Evolutionary conservation across 2,329 filamentous ascomycete species (phyloP), one percentile per base, ranked within the genome.

Genomic region (Ilyonectria sp.): DNA sequence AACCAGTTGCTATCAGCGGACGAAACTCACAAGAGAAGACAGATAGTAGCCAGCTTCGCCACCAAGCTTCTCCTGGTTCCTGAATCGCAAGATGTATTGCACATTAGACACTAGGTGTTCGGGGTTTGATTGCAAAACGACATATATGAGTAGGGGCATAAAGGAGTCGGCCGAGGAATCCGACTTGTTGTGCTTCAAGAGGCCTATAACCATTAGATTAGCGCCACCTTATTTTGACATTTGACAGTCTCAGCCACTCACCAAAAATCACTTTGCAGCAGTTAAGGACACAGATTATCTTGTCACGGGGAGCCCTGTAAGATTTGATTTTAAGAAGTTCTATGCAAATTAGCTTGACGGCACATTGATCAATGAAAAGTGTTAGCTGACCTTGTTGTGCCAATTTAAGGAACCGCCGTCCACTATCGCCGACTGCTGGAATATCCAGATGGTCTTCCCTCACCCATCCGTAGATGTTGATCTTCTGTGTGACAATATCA

Each of bases 231-330:
- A 21, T 21, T 2, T 13, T 9, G 44, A 40, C 6, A n/a, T 2
- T 13, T 9, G 44, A 40, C 6, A n/a, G 11, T 6, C 8, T 35
- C 35, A n/a, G 8, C 6, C 17, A 75, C 87, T 73, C 81, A 94
- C 93, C 96, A 81, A 99, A 98, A 70, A 99, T 98, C 70, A 99
- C 97, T 82, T 99, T 99, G 89, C 96, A 99, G 83, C 95, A 98
- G 82, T 99, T 99, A 63, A 99, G 84, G 52, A 98, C 94, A 80
- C 96, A 99, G 56, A 99, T 98, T 62, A 99, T 96, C 82, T 99
- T 99, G 84, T 99, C 96, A 74, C 96, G 87, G 4, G 96, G 96
- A n/a, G 96, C 96, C 73, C 97, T 90, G 78, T 99, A 99, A 9
- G 93, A 96, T 77, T 95, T 97, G 77, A 99, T 98, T 80, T 99